Evolutionary conservation across 768 basidiomycete species (phyloP), one percentile per base, ranked within the genome.

Genomic region (Tulasnella sp.): DNA sequence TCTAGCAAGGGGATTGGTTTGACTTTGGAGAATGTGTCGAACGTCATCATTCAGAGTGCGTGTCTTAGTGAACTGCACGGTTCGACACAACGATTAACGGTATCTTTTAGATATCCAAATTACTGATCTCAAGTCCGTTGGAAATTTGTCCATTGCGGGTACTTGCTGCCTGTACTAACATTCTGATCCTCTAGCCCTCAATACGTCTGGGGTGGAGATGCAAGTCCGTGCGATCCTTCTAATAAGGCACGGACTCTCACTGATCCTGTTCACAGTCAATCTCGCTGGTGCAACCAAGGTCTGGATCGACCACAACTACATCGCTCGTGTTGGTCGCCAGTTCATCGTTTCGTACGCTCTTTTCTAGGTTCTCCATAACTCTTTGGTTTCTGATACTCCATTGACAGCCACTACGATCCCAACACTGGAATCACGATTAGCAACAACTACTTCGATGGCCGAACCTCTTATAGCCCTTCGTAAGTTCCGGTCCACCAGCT

Each of bases 291-390:
- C 61, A 10, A 29, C 61, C 61, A 67, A 67, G 61, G 61, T 67
- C 11, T 67, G 61, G 61, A 67, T 67, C 32, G 61, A 67, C 61
- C 61, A 67, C 61, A 67, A 67, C 29, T 67, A 67, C 32, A 67
- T 67, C 61, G 61, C 61, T 18, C 61, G 61, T 26, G 16, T 67
- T 11, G 61, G 61, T 15, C 61, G 61, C 61, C 61, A 67, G 61
- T 67, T 67, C 16, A 67, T 67, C 32, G 61, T 67, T 67, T 67
- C 61, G 61, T 67, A 67, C 32, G 61, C 13, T 29, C 0, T 29
- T 29, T 23, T 15, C 6, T 57, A 26, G 7, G 2, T 57, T 57
- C 55, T 0, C 29, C 11, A 26, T 57, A 15, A n/a, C n/a, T 26
- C 23, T 29, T 9, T n/a, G 23, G n/a, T 57, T n/a, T n/a, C 55